Percentiles rank a stretch among this genome's conserved stretches.
These are phyloP conservation scores for Globisporangium canariense DNA, from an alignment of 352 stramenopile genomes.

Conservation along the genomic window DNA sequence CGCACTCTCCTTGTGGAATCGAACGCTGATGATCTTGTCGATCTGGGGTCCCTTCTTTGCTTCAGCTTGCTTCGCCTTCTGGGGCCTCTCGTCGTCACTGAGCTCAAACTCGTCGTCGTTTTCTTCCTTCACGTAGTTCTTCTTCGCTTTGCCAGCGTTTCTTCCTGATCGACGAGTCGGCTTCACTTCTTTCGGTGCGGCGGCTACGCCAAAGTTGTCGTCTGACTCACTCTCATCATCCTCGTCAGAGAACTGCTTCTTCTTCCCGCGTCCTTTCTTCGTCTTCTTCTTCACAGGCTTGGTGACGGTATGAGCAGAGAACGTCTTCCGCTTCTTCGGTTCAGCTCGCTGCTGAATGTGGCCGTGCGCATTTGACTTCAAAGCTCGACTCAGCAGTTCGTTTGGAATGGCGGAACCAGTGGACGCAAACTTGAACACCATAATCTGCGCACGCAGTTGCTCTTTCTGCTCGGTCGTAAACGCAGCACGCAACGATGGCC, in stretches of 20 bases:
- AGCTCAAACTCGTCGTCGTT: conserved; percentile 62
- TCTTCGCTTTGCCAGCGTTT: conserved; percentile 79
- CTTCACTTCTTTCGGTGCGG: conserved; percentile 43
- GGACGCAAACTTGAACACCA: conserved; percentile 90
- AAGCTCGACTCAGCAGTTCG: conserved; percentile 62
- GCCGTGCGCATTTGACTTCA: conserved; percentile 62
- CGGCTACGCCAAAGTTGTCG: conserved; percentile 36
- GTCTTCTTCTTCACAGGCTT: conserved; percentile 73
- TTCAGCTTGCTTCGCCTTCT: conserved; percentile 31
- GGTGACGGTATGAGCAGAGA: conserved; percentile 42
- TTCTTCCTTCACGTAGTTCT: conserved; percentile 84
- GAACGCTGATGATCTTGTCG: conserved; percentile 91
- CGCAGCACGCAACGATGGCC: conserved; percentile 43
- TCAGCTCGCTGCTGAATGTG: conserved; percentile 53
- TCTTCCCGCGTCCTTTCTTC: conserved; percentile 56
- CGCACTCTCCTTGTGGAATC: conserved; percentile 58
- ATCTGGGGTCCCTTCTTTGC: conserved; percentile 82
- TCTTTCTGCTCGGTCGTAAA: conserved; percentile 87
- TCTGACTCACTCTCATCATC: conserved; percentile 74
- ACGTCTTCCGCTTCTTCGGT: conserved; percentile 79
- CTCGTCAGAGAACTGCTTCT: conserved; percentile 69
- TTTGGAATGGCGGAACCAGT: conserved; percentile 75
- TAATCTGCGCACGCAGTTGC: conserved; percentile 86
- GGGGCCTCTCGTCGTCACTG: conserved; percentile 66
- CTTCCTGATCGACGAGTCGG: conserved; percentile 75